These are phyloP conservation scores for Heimioporus sp. DNA, from an alignment of 768 basidiomycete genomes.

Conservation along the genomic window DNA sequence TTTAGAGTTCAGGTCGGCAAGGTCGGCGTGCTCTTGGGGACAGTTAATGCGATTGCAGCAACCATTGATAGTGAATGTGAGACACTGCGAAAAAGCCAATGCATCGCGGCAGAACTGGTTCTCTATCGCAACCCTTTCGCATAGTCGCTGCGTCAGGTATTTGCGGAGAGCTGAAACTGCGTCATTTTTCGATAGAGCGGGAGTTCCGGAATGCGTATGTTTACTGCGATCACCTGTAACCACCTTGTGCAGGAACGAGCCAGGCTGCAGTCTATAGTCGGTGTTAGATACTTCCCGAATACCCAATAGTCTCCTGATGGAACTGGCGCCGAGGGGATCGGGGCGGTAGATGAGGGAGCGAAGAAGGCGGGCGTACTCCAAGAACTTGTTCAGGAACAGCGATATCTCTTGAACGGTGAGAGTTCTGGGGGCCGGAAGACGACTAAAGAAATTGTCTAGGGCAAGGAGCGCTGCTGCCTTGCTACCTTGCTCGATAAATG, in stretches of 20 bases:
- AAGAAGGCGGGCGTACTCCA: constrained; percentile 6
- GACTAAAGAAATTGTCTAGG: constrained; percentile 6
- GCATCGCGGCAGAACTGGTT: constrained; percentile 31
- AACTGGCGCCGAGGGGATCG: constrained; percentile 5
- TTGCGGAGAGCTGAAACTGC: constrained; percentile 23
- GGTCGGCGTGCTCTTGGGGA: constrained; percentile 34
- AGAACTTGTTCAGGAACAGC: constrained; percentile 2
- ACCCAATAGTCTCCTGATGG: constrained; percentile 29
- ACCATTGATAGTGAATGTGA: constrained; percentile 30
- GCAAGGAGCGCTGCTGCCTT: constrained; percentile 7
- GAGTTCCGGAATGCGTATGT: background rate
- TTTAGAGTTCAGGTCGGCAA: constrained; percentile 22
- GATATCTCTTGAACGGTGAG: constrained; percentile 18
- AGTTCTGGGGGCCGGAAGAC: constrained; percentile 15
- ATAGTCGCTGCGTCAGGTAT: constrained; percentile 28
- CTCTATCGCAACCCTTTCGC: constrained; percentile 29
- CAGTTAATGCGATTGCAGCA: constrained; percentile 36
- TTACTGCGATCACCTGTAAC: background rate
- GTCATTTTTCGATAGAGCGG: constrained; percentile 19
- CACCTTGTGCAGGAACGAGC: constrained; percentile 8
- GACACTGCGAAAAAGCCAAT: constrained; percentile 39
- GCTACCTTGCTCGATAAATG: constrained; percentile 21
- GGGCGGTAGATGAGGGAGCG: background rate
- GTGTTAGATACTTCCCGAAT: constrained; percentile 8
- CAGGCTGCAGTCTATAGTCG: constrained; percentile 6